Evolutionary conservation across 2,329 filamentous ascomycete genomes (phyloP).

Genomic region (Curvularia hawaiiensis): DNA sequence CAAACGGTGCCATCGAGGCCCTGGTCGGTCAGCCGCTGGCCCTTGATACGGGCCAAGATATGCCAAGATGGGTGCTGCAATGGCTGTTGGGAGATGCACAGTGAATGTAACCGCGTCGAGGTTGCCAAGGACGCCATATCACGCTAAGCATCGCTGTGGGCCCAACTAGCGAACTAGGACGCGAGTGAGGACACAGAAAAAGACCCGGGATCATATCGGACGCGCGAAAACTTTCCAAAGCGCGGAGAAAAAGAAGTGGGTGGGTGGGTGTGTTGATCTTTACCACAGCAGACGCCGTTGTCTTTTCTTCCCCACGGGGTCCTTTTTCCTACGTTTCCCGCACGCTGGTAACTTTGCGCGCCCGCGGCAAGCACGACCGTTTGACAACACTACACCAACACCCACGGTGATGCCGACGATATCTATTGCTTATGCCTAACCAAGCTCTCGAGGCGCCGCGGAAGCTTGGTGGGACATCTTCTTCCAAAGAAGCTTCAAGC

Average conservation of each 20-base stretch:
- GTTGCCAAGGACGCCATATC: constrained; percentile 34
- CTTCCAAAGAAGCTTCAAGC: constrained; percentile 32
- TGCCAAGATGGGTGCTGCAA: constrained; percentile 37
- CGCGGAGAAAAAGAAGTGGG: constrained; percentile 9
- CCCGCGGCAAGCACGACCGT: neutral
- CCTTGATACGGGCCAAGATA: constrained; percentile 38
- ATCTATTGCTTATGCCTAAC: constrained; percentile 7
- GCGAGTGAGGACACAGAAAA: constrained; percentile 26
- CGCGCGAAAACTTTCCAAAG: constrained; percentile 21
- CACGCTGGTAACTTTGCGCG: constrained; percentile 7
- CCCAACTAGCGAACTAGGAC: constrained; percentile 15
- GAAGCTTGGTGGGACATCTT: constrained; percentile 29
- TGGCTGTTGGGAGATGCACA: constrained; percentile 22
- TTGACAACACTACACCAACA: neutral
- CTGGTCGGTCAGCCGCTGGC: constrained; percentile 27
- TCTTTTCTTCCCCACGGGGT: constrained; percentile 33
- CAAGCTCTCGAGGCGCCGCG: constrained; percentile 31
- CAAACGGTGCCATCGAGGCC: constrained; percentile 19
- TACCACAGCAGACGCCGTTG: constrained; percentile 5
- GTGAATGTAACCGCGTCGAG: constrained; percentile 31
- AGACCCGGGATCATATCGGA: constrained; percentile 19
- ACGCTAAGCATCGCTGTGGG: constrained; percentile 32
- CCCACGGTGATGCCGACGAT: constrained; percentile 6
- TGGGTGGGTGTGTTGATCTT: constrained; percentile 27
- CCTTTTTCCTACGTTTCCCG: constrained; percentile 7